Conservation (phyloP, 164 flowering plant species). For the Santalum album region DNA sequence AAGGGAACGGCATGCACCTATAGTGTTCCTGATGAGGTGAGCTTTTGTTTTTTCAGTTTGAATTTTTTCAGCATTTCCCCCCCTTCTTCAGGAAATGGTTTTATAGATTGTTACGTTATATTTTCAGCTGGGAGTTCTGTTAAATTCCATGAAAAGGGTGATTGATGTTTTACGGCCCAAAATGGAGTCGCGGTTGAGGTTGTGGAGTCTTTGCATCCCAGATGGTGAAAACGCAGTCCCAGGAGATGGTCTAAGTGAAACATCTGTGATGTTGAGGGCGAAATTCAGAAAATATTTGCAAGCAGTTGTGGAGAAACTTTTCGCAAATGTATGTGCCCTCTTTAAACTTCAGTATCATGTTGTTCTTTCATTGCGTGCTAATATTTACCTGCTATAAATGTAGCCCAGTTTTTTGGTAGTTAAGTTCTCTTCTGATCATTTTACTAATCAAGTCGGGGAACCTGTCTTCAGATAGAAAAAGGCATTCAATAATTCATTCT, state of each 20-base stretch:
- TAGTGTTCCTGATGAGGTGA: constrained; percentile 1
- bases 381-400: no score
- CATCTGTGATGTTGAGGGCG: constrained; percentile 1
- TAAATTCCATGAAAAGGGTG: constrained; percentile 2
- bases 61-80: not conserved
- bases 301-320: constrained; percentile 1
- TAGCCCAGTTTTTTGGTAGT: no score
- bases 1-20: not conserved
- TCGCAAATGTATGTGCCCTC: not conserved
- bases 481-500: no score
- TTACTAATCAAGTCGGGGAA: no score
- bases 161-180: constrained; percentile 2
- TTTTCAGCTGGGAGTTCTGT: not conserved
- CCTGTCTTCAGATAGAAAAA: no score
- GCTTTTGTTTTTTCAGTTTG: not conserved
- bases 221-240: not conserved
- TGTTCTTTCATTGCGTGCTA: no score
- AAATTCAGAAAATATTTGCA: constrained; percentile 1
- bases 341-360: not conserved
- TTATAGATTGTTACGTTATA: no score
- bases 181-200: constrained; percentile 1
- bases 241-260: constrained; percentile 1
- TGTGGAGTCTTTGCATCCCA: not conserved
- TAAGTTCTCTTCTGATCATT: no score
- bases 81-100: no score